Base-by-base conservation (phyloP, 1,139 yeast species). In the Hanseniaspora uvarum region DNA sequence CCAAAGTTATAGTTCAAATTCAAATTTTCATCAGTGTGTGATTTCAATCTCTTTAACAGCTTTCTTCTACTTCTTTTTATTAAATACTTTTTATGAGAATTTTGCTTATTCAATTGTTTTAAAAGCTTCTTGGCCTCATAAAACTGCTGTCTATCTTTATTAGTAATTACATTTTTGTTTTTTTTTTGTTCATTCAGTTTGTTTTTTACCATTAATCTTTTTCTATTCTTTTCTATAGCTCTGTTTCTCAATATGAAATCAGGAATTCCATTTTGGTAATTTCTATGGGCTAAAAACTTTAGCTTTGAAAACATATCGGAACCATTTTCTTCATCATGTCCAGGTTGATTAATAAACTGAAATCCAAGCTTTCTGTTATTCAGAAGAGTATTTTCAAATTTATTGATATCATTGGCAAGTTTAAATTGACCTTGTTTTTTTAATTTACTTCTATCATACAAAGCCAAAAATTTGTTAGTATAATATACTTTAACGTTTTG, bases 401-500 rank as follows among this genome's bases (percentile, higher is more conserved):
- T 50, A 21, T 50, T 50, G 5, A 50, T 16, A 38, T 50, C 53
- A 44, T 23, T 43, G 12, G 38, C 48, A n/a, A 50, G 38, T 38
- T 50, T 50, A 19, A 50, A 50, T 28, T 43, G 6, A 14, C 53
- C 53, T 28, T 37, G 31, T 7, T 39, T 14, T 23, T 50, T 50
- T n/a, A 50, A 16, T 12, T 44, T 36, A 12, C 48, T 43, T 40
- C 53, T 43, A 14, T 50, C 53, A 23, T 40, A 50, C 12, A 43
- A 10, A 8, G 28, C 33, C 26, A 50, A 36, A 37, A 43, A 50
- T 19, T 43, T 43, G 36, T 50, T 50, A 36, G 46, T 28, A 33
- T 50, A 50, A n/a, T 43, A 50, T 8, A 14, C 40, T 24, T 50
- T 50, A 7, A 50, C 53, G 37, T 44, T 50, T 36, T 43, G 46